Evolutionary conservation across 306 rosid species (phyloP), one percentile per base, ranked within the genome.

Genomic region (Castanea mollissima): DNA sequence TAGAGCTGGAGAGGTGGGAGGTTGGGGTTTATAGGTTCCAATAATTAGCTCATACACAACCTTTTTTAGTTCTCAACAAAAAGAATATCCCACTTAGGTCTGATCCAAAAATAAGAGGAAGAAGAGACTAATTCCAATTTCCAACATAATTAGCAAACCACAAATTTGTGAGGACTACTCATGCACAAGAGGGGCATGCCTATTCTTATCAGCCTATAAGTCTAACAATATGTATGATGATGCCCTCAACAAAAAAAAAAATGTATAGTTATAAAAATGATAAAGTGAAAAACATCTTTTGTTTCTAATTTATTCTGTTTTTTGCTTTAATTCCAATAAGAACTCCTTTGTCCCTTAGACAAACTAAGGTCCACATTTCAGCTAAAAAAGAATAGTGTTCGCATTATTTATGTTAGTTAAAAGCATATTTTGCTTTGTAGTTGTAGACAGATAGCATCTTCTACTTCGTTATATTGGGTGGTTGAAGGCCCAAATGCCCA

Each of bases 291-390:
- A 16, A 41, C 63, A 10, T 31, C 21, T 52, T 54, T 65, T 51
- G 60, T 63, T 46, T 44, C 44, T 75, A 57, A 21, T 76, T 76
- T 76, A n/a, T 60, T 51, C 10, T 72, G 25, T 32, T 51, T 65
- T 54, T 11, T 64, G 72, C 72, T 20, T 38, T 20, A 21, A 71
- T 67, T 67, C 51, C 69, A 23, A 64, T 73, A 15, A 35, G 49
- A 25, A 56, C 49, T 5, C 19, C 38, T 67, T n/a, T 67, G 72
- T 67, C 55, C 46, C 56, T 65, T 35, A 23, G 59, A 56, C 71
- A 65, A 67, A 55, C 59, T 55, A 38, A 74, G 83, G 83, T 74
- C 83, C 75, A 74, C 75, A 55, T 19, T 54, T 80, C 52, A 21
- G 38, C 60, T 18, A 1, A 54, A 60, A 57, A 41, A 65, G 69